phyloP scores from a whole-genome alignment of 2,329 filamentous ascomycete species.

The Colletotrichum sp. region DNA sequence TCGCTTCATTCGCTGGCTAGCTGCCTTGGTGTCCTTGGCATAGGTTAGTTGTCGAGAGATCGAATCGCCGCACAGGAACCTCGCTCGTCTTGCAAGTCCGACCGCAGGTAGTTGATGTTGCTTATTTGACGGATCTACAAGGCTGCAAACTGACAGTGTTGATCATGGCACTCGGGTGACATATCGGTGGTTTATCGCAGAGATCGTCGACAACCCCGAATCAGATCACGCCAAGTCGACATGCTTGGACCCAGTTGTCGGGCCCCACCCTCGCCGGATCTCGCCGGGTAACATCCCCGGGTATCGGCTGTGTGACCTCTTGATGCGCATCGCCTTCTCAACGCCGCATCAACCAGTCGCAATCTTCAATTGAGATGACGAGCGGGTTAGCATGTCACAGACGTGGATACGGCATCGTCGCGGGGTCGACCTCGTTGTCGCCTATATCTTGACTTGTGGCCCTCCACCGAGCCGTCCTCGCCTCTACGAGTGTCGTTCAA shows the following conservation, averaged over 20 bases:
- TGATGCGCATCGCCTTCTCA: neutral
- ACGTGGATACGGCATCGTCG: neutral
- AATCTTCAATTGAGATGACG: neutral
- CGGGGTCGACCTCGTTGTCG: neutral
- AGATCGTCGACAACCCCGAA: neutral
- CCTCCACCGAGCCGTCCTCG: neutral
- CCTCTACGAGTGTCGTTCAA: neutral
- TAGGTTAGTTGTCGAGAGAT: neutral
- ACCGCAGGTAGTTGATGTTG: neutral
- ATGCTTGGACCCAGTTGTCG: neutral
- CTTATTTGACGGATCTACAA: neutral
- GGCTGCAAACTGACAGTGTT: neutral
- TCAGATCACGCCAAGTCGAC: neutral
- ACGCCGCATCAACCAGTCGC: neutral
- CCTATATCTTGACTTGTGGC: neutral
- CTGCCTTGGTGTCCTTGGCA: neutral
- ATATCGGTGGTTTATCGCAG: neutral
- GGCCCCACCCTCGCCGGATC: neutral
- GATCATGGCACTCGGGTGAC: neutral
- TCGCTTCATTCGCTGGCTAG: neutral
- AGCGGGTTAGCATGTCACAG: neutral
- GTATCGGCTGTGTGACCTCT: neutral
- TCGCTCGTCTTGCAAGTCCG: neutral
- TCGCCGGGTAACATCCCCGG: slow-evolving; percentile 2
- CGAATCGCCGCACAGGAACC: neutral